Base-by-base conservation (phyloP, 2,329 filamentous ascomycete species). In the Aureobasidium subglaciale region DNA sequence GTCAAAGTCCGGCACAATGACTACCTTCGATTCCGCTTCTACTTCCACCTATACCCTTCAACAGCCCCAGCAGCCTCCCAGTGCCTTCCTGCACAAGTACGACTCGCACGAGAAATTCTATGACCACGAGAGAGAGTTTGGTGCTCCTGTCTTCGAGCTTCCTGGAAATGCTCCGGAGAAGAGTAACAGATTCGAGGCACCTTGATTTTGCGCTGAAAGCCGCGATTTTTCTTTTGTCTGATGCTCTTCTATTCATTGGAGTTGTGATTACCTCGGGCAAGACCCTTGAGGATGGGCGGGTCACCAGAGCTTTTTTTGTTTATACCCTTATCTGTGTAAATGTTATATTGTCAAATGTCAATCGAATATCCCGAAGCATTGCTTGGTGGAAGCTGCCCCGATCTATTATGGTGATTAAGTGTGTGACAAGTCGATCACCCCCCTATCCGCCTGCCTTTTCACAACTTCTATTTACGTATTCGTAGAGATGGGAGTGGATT, bases 101-200 rank as follows among this genome's bases (percentile, higher is more conserved):
- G 50, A 38, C 3, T 43, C 34, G 15, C 18, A 43, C 18, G 43
- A 54, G 18, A 38, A 38, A 25, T 54, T 43, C 18, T 43, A 54
- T 35, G 37, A 37, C n/a, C 38, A 54, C 15, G 34, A 25, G 8
- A 22, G 50, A 13, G 38, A 54, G 18, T 29, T 54, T 16, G 29
- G 38, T 27, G 38, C 43, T n/a, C 38, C 50, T n/a, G 50, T 54
- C 18, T 54, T 42, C 16, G 50, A 54, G 22, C 38, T 54, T n/a
- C 50, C 50, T 16, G 18, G 27, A 1, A 43, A 25, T 3, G 13
- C 50, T 18, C 50, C 29, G 0, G 38, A 54, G 18, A 54, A n/a
- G 13, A 8, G 34, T n/a, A 22, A 43, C 16, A 54, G 50, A 20
- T 29, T 54, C 9, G 50, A 54, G 29, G 50, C 50, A 13, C 50